Evolutionary conservation across 768 basidiomycete species (phyloP).

Genomic region (Hirschioporus abietinus): DNA sequence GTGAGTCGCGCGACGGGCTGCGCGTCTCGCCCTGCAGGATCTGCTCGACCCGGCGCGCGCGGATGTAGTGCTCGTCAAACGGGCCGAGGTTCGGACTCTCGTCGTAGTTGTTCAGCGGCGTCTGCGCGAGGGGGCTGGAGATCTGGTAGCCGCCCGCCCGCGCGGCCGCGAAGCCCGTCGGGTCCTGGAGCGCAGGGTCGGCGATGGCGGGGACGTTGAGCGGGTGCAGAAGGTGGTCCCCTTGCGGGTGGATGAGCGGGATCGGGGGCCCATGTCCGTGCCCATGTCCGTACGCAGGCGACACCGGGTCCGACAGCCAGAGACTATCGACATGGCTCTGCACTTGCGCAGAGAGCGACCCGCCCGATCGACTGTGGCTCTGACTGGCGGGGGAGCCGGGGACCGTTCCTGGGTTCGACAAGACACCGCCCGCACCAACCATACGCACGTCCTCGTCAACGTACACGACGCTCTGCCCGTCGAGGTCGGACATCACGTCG

Average conservation of each 20-base stretch:
- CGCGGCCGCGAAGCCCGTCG: constrained; percentile 13
- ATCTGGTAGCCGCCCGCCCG: constrained; percentile 24
- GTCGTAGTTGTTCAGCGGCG: constrained; percentile 23
- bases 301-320: constrained; percentile 16
- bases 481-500: constrained; percentile 31
- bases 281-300: not conserved
- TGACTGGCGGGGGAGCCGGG: not conserved
- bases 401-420: constrained; percentile 19
- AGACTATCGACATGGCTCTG: constrained; percentile 4
- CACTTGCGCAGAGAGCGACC: not conserved
- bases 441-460: constrained; percentile 47
- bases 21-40: not conserved
- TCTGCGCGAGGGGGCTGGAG: constrained; percentile 35
- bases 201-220: constrained; percentile 18
- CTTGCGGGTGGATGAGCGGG: constrained; percentile 16
- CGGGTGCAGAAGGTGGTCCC: constrained; percentile 21
- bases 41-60: constrained; percentile 19
- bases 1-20: not conserved
- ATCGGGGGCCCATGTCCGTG: not conserved
- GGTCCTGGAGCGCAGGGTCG: constrained; percentile 22
- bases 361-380: not conserved
- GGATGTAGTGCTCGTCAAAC: constrained; percentile 24
- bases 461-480: constrained; percentile 21
- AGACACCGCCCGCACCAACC: constrained; percentile 45
- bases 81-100: too few species aligned